Percentiles rank a stretch among this genome's conserved stretches.
Conservation (phyloP, 257 asterid species). For the Solanum sitiens region DNA sequence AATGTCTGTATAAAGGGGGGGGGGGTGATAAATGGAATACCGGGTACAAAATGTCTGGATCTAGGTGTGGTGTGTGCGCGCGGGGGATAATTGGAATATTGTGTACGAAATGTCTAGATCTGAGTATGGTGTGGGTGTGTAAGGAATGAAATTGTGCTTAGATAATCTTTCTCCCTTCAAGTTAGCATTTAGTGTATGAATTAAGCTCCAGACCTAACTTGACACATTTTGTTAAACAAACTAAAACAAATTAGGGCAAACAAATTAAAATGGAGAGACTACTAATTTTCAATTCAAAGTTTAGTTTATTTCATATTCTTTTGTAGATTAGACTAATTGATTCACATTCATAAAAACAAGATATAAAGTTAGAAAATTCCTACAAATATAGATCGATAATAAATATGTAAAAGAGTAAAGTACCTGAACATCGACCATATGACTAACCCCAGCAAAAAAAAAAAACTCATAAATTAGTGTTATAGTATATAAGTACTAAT, state of each 20-base stretch:
- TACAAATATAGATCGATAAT: not conserved
- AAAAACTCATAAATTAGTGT: not conserved
- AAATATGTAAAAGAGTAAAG: not conserved
- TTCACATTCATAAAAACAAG: not conserved
- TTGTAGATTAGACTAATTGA: not conserved
- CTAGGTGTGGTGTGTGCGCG: not conserved
- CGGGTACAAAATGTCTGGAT: no score
- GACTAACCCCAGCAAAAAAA: slow-evolving; percentile 14
- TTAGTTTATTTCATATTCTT: not conserved
- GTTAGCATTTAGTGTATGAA: not conserved
- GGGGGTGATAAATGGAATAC: no score
- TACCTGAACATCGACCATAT: slow-evolving; percentile 43
- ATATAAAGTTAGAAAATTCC: not conserved
- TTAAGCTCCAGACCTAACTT: not conserved
- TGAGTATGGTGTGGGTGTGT: not conserved
- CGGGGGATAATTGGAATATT: not conserved
- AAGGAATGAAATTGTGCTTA: not conserved
- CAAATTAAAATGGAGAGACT: not conserved
- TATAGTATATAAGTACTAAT: not conserved
- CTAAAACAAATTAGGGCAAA: no score
- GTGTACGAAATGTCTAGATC: not conserved
- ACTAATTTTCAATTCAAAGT: not conserved
- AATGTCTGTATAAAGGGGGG: not conserved
- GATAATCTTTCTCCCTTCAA: no score
- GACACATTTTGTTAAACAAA: not conserved